Percentiles rank a stretch among this genome's conserved stretches.
Conservation (phyloP, 2,329 filamentous ascomycete species). For the Exophiala bonariae region DNA sequence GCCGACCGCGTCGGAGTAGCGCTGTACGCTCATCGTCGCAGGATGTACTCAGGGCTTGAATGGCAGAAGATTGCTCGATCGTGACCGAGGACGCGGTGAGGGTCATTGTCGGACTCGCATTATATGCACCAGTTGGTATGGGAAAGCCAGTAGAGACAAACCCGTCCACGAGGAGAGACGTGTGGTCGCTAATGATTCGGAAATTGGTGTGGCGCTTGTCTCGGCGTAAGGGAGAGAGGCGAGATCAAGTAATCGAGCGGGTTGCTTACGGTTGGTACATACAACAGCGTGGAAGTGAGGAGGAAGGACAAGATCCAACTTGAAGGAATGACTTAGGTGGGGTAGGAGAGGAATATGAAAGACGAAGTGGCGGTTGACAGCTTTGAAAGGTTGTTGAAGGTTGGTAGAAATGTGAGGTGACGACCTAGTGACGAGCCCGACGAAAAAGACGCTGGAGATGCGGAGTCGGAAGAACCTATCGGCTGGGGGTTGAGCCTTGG, state of each 20-base stretch:
- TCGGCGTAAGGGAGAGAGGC: not conserved
- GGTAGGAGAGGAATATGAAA: too few relatives aligned
- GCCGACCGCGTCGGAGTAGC: constrained; percentile 34
- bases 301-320: too few relatives aligned
- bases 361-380: too few relatives aligned
- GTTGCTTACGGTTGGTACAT: constrained; percentile 7
- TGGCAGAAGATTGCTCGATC: constrained; percentile 12
- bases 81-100: constrained; percentile 20
- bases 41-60: constrained; percentile 16
- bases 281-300: too few relatives aligned
- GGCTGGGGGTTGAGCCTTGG: too few relatives aligned
- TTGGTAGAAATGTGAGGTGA: too few relatives aligned
- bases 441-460: too few relatives aligned
- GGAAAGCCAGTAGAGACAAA: constrained; percentile 1
- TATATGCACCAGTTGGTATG: constrained; percentile 11
- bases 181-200: not conserved
- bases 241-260: not conserved
- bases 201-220: constrained; percentile 3
- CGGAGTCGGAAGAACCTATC: too few relatives aligned
- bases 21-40: constrained; percentile 15
- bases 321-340: too few relatives aligned
- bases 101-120: constrained; percentile 12
- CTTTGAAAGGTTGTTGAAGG: too few relatives aligned
- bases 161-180: too few relatives aligned
- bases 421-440: too few relatives aligned